Conservation (phyloP, 306 rosid species). For the Vigna hirtella region DNA sequence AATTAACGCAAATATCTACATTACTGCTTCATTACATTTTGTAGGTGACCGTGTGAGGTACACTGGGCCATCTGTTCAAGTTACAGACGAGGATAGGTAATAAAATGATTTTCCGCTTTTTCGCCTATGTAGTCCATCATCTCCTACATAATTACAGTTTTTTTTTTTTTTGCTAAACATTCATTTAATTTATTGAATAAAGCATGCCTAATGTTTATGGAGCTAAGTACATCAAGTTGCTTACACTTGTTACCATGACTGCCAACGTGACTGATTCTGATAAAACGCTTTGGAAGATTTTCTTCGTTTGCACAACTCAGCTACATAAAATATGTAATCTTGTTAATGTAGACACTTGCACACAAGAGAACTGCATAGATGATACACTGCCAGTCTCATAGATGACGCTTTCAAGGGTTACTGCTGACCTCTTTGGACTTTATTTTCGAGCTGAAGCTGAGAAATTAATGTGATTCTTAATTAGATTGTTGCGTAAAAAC, state of each 20-base stretch:
- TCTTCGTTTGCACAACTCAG: constrained; percentile 10
- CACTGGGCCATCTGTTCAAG: constrained; percentile 67
- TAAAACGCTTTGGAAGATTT: constrained; percentile 2
- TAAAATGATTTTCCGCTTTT: constrained; percentile 28
- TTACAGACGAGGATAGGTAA: constrained; percentile 80
- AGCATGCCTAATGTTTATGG: neutral
- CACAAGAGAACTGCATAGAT: constrained; percentile 2
- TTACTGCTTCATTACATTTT: constrained; percentile 33
- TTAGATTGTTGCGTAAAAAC: neutral
- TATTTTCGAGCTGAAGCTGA: constrained; percentile 10
- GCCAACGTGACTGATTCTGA: constrained; percentile 27
- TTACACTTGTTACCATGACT: constrained; percentile 14
- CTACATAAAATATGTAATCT: constrained; percentile 27
- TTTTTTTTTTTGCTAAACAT: constrained; percentile 14
- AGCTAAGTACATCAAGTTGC: neutral
- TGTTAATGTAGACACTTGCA: constrained; percentile 19
- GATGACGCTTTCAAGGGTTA: constrained; percentile 18
- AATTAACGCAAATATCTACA: constrained; percentile 27
- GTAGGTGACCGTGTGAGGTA: constrained; percentile 96
- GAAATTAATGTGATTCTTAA: constrained; percentile 17
- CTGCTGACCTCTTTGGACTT: constrained; percentile 22
- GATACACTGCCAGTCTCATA: constrained; percentile 5
- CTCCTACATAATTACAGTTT: neutral
- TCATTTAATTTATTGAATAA: constrained; percentile 34
- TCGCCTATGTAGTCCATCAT: constrained; percentile 13